Evolutionary conservation across 2,329 filamentous ascomycete genomes (phyloP), one percentile per base, ranked within the genome.

Genomic region (Exutisphaerella laricina): DNA sequence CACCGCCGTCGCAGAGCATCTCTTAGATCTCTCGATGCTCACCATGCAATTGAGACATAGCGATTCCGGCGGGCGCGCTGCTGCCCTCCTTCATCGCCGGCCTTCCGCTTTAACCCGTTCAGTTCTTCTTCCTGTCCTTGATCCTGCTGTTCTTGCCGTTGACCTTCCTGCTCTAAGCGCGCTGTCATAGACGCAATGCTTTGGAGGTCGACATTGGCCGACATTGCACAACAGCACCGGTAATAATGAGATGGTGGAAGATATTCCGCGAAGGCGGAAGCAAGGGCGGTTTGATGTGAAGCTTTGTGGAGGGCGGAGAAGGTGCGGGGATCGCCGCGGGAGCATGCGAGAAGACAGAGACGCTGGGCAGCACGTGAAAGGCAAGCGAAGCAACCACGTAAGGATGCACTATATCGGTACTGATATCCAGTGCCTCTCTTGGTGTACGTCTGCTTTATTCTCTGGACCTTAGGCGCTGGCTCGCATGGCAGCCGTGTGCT

Each of bases 31-130:
- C 28, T 17, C 38, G 49, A 46, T 46, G 60, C 70, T 59, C 68
- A 79, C 76, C 79, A 82, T 39, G 79, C 79, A 53, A 82, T 80
- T 20, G 78, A 80, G 53, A 82, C 81, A 62, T 82, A 82, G 53
- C 79, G 74, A 66, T 80, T 82, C 60, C 79, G 72, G 69, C 82
- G 81, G 53, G 78, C 70, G 53, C 78, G 71, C 43, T 58, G 59
- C 34, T 60, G 55, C 12, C 68, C 54, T 13, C 47, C 41, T 34
- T 61, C 61, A 40, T 72, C 68, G 17, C 69, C 68, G 55, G 57
- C 63, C 58, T 70, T 72, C 28, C 70, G 64, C 62, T 72, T 54
- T 12, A 50, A 39, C 14, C 38, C 39, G 34, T 50, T 72, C 39
- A 45, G 49, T 39, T 49, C 36, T 20, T 45, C 40, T 21, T 50